Percentiles rank a stretch among this genome's conserved stretches.
phyloP scores from a whole-genome alignment of 306 rosid genomes.

The Dicorynia guianensis region DNA sequence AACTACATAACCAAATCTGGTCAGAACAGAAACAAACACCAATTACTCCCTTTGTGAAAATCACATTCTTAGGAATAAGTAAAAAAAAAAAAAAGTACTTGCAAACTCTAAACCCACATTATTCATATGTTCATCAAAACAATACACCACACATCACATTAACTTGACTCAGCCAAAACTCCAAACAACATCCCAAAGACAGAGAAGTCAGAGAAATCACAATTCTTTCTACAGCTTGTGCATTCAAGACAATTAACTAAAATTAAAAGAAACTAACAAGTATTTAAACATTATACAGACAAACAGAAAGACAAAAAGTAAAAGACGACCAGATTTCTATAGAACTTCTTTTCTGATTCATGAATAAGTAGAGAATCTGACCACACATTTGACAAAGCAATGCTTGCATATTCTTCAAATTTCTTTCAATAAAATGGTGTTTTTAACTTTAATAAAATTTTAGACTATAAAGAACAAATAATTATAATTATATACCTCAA shows the following conservation, averaged over 20 bases:
- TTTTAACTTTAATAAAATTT: neutral
- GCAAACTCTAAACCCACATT: neutral
- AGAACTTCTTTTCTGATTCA: neutral
- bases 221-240: neutral
- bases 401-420: no score
- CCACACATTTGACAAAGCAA: neutral
- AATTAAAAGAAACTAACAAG: neutral
- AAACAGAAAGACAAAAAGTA: neutral
- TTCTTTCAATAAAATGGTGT: no score
- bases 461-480: no score
- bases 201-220: no score
- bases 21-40: neutral
- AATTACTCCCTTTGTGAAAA: neutral
- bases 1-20: no score
- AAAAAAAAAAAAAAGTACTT: neutral
- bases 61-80: neutral
- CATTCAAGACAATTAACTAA: neutral
- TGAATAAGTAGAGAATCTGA: neutral
- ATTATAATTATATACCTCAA: no score
- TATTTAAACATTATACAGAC: neutral
- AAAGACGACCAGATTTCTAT: neutral
- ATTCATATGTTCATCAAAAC: neutral
- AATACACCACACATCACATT: neutral
- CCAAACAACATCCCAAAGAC: no score
- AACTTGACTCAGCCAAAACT: constrained; percentile 10